phyloP scores from a whole-genome alignment of 1,284 basidiomycete genomes.

The Austroboletus niveus region DNA sequence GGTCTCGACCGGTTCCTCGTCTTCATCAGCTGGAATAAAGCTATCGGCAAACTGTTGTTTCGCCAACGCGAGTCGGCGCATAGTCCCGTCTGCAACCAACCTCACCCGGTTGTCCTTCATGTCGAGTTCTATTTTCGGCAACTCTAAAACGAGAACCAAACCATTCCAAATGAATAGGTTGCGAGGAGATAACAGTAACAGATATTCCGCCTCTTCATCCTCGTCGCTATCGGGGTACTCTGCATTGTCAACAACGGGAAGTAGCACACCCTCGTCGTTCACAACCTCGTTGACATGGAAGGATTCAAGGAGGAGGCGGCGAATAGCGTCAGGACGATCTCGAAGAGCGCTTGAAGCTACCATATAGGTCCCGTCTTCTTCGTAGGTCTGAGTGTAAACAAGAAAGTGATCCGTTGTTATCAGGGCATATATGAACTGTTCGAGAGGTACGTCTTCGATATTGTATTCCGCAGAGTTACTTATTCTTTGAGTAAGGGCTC shows the following conservation, averaged over 20 bases:
- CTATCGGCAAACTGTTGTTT: constrained; percentile 77
- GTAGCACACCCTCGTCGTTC: constrained; percentile 48
- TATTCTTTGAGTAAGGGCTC: constrained; percentile 82
- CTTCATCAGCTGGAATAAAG: constrained; percentile 60
- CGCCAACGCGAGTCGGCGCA: constrained; percentile 70
- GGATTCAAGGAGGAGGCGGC: constrained; percentile 80
- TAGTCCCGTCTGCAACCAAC: constrained; percentile 86
- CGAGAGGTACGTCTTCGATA: constrained; percentile 79
- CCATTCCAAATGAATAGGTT: constrained; percentile 95
- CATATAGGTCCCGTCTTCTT: constrained; percentile 93
- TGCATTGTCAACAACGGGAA: constrained; percentile 45
- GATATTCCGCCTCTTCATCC: constrained; percentile 63
- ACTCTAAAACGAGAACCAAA: constrained; percentile 71
- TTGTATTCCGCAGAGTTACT: constrained; percentile 96
- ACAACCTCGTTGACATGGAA: constrained; percentile 72
- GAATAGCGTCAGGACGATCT: constrained; percentile 80
- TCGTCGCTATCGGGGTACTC: constrained; percentile 50
- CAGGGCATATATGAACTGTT: constrained; percentile 78
- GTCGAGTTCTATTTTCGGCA: constrained; percentile 74
- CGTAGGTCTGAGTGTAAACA: constrained; percentile 88
- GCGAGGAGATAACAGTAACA: constrained; percentile 86
- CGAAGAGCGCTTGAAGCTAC: constrained; percentile 84
- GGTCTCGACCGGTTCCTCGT: constrained; percentile 50
- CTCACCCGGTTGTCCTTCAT: constrained; percentile 82
- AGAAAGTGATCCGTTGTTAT: constrained; percentile 91